Evolutionary conservation across 345 rosid genomes (phyloP).

Genomic region (Geranium rotundifolium): DNA sequence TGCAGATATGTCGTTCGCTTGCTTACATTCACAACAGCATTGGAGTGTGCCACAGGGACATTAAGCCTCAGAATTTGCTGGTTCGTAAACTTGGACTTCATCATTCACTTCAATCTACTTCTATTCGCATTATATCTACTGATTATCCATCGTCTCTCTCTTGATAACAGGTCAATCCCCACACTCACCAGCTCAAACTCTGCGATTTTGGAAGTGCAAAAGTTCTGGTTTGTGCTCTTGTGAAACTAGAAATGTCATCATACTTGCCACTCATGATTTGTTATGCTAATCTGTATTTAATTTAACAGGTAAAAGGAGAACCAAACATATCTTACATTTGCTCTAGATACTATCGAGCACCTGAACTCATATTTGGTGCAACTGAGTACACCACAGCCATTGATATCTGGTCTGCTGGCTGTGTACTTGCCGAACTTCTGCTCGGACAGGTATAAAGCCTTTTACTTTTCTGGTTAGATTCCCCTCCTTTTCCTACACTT

Average conservation of each 20-base stretch:
- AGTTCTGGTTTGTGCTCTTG: conserved; percentile 11
- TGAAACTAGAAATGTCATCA: background rate
- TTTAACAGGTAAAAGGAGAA: conserved; percentile 19
- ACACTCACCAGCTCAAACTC: conserved; percentile 20
- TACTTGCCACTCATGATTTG: background rate
- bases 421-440: conserved; percentile 17
- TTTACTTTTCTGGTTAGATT: background rate
- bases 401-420: conserved; percentile 25
- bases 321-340: conserved; percentile 22
- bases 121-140: no score
- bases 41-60: conserved; percentile 18
- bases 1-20: conserved; percentile 15
- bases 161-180: conserved; percentile 15
- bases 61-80: conserved; percentile 20
- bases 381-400: conserved; percentile 20
- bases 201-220: conserved; percentile 25
- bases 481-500: background rate
- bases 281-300: background rate
- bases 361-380: conserved; percentile 24
- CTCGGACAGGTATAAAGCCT: conserved; percentile 12
- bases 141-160: no score
- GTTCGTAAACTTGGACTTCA: conserved; percentile 3
- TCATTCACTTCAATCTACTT: background rate
- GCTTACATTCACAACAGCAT: conserved; percentile 12
- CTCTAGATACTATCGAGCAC: conserved; percentile 20